phyloP scores from a whole-genome alignment of 352 stramenopile genomes.

The Pythium guiyangense region DNA sequence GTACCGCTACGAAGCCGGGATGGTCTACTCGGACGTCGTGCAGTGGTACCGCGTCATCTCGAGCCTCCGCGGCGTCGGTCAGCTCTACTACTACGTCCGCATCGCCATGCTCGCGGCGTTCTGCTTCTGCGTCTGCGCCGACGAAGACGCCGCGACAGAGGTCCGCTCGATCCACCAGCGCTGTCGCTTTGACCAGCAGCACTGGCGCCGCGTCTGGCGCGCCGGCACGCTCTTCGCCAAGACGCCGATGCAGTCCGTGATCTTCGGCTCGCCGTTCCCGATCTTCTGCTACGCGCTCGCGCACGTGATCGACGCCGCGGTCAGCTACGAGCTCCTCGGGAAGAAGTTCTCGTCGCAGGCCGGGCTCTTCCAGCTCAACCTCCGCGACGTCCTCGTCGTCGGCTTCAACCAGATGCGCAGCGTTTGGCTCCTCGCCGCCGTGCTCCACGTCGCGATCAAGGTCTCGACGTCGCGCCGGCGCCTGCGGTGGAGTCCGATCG shows the following conservation, averaged over 20 bases:
- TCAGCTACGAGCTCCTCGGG: too few relatives aligned
- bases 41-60: slow-evolving; percentile 30
- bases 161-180: neutral
- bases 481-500: slow-evolving; percentile 3
- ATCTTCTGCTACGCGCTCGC: too few relatives aligned
- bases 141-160: neutral
- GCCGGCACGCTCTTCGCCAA: slow-evolving; percentile 1
- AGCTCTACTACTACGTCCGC: slow-evolving; percentile 13
- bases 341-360: too few relatives aligned
- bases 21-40: too few relatives aligned
- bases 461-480: slow-evolving; percentile 3
- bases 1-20: slow-evolving; percentile 15
- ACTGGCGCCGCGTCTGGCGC: neutral
- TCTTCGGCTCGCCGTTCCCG: too few relatives aligned
- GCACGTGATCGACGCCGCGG: too few relatives aligned
- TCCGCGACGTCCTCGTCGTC: too few relatives aligned
- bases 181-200: neutral
- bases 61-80: slow-evolving; percentile 14
- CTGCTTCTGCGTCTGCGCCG: slow-evolving; percentile 2
- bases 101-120: slow-evolving; percentile 7
- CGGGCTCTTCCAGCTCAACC: too few relatives aligned
- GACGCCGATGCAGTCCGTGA: slow-evolving; percentile 13
- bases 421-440: slow-evolving; percentile 9
- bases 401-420: slow-evolving; percentile 16
- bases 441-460: neutral